Evolutionary conservation across 257 asterid species (phyloP).

Genomic region (Fraxinus anomala): DNA sequence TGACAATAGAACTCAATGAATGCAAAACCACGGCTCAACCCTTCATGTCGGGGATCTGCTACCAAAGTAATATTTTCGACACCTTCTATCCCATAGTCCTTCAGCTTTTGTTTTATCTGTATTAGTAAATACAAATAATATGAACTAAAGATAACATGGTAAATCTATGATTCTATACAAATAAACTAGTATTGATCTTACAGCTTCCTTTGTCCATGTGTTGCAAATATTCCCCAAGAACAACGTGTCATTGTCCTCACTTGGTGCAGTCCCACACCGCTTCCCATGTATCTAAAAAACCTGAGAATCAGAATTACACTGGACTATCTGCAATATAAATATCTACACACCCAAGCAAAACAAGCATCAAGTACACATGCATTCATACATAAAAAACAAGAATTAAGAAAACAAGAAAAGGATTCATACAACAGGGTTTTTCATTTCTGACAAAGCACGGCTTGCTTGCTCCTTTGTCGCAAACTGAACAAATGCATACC

Average conservation of each 20-base stretch:
- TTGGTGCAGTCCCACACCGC: conserved; percentile 61
- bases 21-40: conserved; percentile 68
- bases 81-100: conserved; percentile 53
- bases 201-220: conserved; percentile 70
- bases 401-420: conserved; percentile 8
- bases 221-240: conserved; percentile 68
- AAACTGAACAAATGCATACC: conserved; percentile 66
- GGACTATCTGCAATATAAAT: background rate
- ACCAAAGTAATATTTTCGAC: conserved; percentile 56
- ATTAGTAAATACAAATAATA: conserved; percentile 10
- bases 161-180: background rate
- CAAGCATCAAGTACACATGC: conserved; percentile 14
- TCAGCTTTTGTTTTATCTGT: conserved; percentile 57
- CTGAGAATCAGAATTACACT: conserved; percentile 26
- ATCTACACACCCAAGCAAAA: background rate
- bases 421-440: conserved; percentile 62
- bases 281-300: conserved; percentile 59
- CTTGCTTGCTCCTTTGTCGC: conserved; percentile 61
- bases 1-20: conserved; percentile 60
- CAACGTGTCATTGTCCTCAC: conserved; percentile 62
- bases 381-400: background rate
- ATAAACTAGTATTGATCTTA: conserved; percentile 3
- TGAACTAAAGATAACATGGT: conserved; percentile 7
- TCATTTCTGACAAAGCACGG: conserved; percentile 62
- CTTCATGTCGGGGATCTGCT: conserved; percentile 58